These are phyloP conservation scores for Clarireedia homoeocarpa DNA, from an alignment of 2,329 filamentous ascomycete species.

Conservation along the genomic window DNA sequence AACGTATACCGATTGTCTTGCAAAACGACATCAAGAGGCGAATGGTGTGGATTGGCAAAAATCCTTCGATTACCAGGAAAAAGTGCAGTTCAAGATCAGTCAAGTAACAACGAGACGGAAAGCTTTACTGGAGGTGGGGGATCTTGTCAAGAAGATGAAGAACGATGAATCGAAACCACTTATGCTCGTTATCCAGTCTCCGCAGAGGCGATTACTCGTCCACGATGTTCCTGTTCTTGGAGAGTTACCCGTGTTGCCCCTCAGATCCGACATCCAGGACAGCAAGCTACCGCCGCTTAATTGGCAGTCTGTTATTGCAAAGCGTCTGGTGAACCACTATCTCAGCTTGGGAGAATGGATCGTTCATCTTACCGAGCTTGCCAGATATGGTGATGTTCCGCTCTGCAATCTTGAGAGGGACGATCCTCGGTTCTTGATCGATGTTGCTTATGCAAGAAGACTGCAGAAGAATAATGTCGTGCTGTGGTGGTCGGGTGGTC, in stretches of 20 bases:
- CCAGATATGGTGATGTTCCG: constrained; percentile 87
- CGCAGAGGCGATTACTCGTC: constrained; percentile 69
- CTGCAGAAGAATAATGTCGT: constrained; percentile 89
- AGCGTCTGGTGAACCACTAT: constrained; percentile 80
- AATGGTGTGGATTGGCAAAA: constrained; percentile 67
- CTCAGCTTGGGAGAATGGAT: constrained; percentile 91
- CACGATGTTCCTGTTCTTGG: constrained; percentile 79
- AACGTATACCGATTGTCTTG: constrained; percentile 73
- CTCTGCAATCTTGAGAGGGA: constrained; percentile 93
- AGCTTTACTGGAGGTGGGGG: constrained; percentile 78
- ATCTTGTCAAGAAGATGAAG: constrained; percentile 82
- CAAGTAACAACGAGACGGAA: constrained; percentile 88
- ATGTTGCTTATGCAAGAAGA: constrained; percentile 86
- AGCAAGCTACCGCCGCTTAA: constrained; percentile 83
- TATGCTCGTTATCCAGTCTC: constrained; percentile 85
- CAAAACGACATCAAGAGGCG: constrained; percentile 56
- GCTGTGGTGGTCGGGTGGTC: constrained; percentile 88
- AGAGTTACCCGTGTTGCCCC: constrained; percentile 74
- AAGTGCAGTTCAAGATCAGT: constrained; percentile 74
- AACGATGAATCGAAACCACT: constrained; percentile 75
- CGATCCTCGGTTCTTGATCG: constrained; percentile 90
- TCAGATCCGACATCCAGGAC: constrained; percentile 77
- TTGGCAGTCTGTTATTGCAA: constrained; percentile 86
- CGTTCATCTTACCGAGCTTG: constrained; percentile 75
- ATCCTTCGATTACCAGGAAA: constrained; percentile 80